These are phyloP conservation scores for Lasiosphaeriaceae sp. DNA, from an alignment of 495 filamentous ascomycete genomes.

Conservation along the genomic window DNA sequence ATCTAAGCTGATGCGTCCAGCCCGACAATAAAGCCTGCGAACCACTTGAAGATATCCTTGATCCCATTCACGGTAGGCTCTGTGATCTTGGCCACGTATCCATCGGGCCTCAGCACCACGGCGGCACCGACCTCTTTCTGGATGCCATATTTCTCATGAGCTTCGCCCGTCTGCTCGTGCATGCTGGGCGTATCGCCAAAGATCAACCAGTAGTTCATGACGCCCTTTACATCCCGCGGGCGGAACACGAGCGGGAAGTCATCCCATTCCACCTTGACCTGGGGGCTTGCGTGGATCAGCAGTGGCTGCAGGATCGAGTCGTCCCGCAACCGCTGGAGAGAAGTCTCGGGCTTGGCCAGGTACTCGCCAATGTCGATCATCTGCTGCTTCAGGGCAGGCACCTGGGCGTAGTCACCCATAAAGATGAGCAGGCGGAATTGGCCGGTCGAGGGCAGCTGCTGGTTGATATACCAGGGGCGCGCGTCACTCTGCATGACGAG, in stretches of 20 bases:
- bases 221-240: background rate
- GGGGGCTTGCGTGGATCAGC: background rate
- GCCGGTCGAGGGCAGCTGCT: background rate
- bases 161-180: background rate
- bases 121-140: background rate
- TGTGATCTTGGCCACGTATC: background rate
- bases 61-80: background rate
- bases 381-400: background rate
- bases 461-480: background rate
- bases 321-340: background rate
- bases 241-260: background rate
- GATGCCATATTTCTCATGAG: background rate
- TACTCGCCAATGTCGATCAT: background rate
- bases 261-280: background rate
- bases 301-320: background rate
- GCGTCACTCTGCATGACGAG: conserved; percentile 1
- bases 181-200: background rate
- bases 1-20: background rate
- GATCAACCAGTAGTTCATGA: background rate
- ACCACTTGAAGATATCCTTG: background rate
- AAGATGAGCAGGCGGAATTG: conserved; percentile 1
- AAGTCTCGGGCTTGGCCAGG: background rate
- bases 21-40: background rate
- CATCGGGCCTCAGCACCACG: background rate
- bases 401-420: background rate